Conservation (phyloP, 441 rosid species). For the Gossypium gossypioides region DNA sequence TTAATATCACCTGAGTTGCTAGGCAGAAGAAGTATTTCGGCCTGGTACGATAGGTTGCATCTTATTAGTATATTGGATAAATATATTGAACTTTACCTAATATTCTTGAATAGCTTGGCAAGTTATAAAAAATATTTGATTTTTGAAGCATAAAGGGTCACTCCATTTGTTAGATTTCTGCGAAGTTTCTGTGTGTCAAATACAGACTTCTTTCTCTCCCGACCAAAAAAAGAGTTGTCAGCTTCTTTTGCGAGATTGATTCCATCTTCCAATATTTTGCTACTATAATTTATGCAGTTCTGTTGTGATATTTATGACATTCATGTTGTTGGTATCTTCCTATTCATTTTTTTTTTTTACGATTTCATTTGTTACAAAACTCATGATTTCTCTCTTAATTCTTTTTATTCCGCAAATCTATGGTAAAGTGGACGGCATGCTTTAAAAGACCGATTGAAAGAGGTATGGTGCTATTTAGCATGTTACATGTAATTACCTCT, state of each 20-base stretch:
- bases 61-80: background rate
- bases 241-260: background rate
- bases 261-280: background rate
- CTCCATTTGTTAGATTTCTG: background rate
- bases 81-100: background rate
- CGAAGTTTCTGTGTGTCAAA: background rate
- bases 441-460: constrained; percentile 55
- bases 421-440: constrained; percentile 88
- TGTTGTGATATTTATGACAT: background rate
- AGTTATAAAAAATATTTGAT: background rate
- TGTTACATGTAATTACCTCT: background rate
- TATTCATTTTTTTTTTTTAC: background rate
- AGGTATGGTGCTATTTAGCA: constrained; percentile 38
- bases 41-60: background rate
- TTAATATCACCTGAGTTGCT: constrained; percentile 3
- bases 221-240: background rate
- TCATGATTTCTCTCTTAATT: background rate
- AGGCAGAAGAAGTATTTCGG: background rate
- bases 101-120: background rate
- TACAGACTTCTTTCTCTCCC: background rate
- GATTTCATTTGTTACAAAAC: background rate
- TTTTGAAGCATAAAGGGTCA: background rate
- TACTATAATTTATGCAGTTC: background rate
- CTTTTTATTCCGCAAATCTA: background rate
- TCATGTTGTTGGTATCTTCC: background rate